These are phyloP conservation scores for Phyllosticta capitalensis DNA, from an alignment of 2,329 filamentous ascomycete species.

Conservation along the genomic window DNA sequence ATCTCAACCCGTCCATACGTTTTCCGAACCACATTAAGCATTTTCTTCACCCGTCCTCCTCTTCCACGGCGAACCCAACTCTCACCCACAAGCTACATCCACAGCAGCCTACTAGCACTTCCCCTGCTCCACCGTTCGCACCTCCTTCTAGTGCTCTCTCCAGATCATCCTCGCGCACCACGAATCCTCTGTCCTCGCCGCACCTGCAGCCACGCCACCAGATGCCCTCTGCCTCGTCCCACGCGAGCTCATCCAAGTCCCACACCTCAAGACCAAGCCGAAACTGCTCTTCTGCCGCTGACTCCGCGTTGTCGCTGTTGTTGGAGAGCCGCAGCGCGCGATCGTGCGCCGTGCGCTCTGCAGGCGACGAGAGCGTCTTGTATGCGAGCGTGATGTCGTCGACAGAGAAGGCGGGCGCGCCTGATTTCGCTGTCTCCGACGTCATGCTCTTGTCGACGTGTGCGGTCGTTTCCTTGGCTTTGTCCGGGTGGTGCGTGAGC, in stretches of 20 bases:
- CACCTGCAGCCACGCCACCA: constrained; percentile 51
- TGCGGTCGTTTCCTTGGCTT: constrained; percentile 19
- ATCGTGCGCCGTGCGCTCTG: constrained; percentile 40
- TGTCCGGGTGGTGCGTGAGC: constrained; percentile 51
- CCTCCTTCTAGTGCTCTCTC: constrained; percentile 35
- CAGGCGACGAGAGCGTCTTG: constrained; percentile 40
- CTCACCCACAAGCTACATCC: constrained; percentile 57
- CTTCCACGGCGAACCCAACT: constrained; percentile 48
- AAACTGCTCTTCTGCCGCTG: constrained; percentile 1
- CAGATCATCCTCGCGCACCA: constrained; percentile 46
- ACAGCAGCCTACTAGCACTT: constrained; percentile 50
- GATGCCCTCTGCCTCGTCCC: constrained; percentile 24
- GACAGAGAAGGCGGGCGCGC: constrained; percentile 38
- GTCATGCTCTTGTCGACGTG: not conserved
- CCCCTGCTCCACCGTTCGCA: constrained; percentile 25
- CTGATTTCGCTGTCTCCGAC: too few relatives aligned
- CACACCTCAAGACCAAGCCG: constrained; percentile 6
- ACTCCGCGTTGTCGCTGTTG: not conserved
- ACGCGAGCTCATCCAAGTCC: constrained; percentile 15
- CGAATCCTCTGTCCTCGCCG: constrained; percentile 47
- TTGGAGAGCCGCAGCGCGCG: not conserved
- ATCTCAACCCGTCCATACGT: not conserved
- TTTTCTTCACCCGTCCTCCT: constrained; percentile 17
- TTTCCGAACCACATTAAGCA: not conserved
- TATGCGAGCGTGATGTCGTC: constrained; percentile 53